Percentiles rank a stretch among this genome's conserved stretches.
phyloP scores from a whole-genome alignment of 2,329 filamentous ascomycete species.

The Pleurostoma richardsiae region DNA sequence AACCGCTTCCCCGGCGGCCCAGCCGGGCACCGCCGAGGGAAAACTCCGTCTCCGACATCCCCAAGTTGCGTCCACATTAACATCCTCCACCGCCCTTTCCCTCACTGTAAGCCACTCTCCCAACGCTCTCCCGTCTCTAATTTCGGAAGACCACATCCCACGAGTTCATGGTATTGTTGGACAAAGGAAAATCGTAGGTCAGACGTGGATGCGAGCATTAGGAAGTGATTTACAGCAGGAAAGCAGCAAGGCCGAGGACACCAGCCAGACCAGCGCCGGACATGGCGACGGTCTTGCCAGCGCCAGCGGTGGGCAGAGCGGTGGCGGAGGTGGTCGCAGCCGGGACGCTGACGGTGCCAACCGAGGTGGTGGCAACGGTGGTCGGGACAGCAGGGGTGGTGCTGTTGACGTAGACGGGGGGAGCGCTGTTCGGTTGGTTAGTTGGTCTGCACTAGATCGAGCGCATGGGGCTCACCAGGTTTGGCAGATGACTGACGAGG shows the following conservation, averaged over 20 bases:
- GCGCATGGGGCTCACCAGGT: slow-evolving; percentile 37
- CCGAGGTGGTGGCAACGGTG: slow-evolving; percentile 20
- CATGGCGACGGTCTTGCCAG: slow-evolving; percentile 49
- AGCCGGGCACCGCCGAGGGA: too few species aligned
- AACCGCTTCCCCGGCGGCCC: too few species aligned
- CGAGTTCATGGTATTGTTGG: slow-evolving; percentile 32
- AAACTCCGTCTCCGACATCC: too few species aligned
- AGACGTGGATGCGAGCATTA: slow-evolving; percentile 21
- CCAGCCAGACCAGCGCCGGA: slow-evolving; percentile 56
- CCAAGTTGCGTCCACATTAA: too few species aligned
- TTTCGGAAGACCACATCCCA: slow-evolving; percentile 25
- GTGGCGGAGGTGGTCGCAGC: slow-evolving; percentile 20
- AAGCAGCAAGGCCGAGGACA: slow-evolving; percentile 54
- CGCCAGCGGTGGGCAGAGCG: slow-evolving; percentile 46
- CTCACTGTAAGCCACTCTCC: slow-evolving; percentile 15
- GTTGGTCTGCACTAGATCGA: not conserved
- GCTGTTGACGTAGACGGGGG: slow-evolving; percentile 30
- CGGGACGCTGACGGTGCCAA: slow-evolving; percentile 16
- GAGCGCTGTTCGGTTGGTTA: slow-evolving; percentile 6
- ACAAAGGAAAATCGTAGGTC: slow-evolving; percentile 32
- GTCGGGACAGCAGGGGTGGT: slow-evolving; percentile 25
- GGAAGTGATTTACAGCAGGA: slow-evolving; percentile 49
- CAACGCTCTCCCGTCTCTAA: slow-evolving; percentile 32
- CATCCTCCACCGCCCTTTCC: not conserved
- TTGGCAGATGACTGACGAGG: slow-evolving; percentile 47